Base-by-base conservation (phyloP, 225 moss, liverwort and hornwort species). In the Polytrichum formosum region DNA sequence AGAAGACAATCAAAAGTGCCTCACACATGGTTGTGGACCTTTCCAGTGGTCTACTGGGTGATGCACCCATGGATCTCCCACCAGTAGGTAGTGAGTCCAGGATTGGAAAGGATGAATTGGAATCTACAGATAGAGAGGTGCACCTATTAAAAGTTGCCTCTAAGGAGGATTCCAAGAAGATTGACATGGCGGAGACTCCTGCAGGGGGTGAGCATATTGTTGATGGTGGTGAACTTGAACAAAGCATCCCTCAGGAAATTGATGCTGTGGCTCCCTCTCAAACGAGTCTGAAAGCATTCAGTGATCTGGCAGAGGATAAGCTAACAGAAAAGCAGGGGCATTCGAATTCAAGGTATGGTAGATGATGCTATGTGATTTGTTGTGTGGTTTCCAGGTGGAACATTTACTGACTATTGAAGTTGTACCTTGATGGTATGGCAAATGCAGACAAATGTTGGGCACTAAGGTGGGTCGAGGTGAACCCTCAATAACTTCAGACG, bases 401-500 rank as follows among this genome's bases (percentile, higher is more conserved):
- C 46, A 13, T 46, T 13, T 46, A 46, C 46, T 13, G 46, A 46
- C 46, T 46, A 13, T 46, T 46, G 13, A 46, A 13, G 13, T 46
- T 46, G 46, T 46, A 46, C 46, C 13, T 46, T 59, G 29, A 55
- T 31, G 59, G 19, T 75, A 69, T 74, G 54, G 61, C 17, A 65
- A 74, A 8, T 61, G 35, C 82, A 85, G 85, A 69, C 75, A 33
- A 72, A 26, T 46, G 28, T 60, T 60, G 10, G 65, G 10, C 30
- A 73, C 69, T 60, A 71, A 72, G 53, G 68, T 59, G 64, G 86
- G 82, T 33, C 74, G 80, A 59, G 82, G 82, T 31, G 82, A 70
- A 28, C 75, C 82, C 21, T 82, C 77, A 19, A 67, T 70, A 65
- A 71, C 75, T 26, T 75, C 66, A 72, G 80, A 78, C 67, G 63